phyloP scores from a whole-genome alignment of 2,329 filamentous ascomycete species.

The Claviceps spartinae region DNA sequence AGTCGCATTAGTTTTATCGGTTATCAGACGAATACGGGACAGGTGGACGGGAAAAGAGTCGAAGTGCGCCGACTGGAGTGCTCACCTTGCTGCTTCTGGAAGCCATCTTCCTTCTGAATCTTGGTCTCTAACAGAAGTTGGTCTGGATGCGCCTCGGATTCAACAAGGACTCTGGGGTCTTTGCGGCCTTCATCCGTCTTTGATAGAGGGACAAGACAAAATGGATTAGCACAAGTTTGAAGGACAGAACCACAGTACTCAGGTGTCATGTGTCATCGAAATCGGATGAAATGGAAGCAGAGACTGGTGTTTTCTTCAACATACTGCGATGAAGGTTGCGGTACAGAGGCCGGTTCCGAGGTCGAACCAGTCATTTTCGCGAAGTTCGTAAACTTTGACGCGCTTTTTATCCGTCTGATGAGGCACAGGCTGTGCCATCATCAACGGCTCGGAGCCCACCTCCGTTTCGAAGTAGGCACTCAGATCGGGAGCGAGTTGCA shows the following conservation, averaged over 20 bases:
- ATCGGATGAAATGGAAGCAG: background rate
- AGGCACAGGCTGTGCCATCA: slow-evolving; percentile 60
- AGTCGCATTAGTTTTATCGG: background rate
- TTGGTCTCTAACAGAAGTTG: slow-evolving; percentile 76
- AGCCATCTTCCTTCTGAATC: slow-evolving; percentile 87
- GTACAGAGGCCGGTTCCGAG: slow-evolving; percentile 91
- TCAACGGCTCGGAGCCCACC: slow-evolving; percentile 46
- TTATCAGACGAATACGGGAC: background rate
- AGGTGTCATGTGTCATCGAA: background rate
- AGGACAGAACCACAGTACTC: too few relatives aligned
- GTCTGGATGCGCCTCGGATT: slow-evolving; percentile 83
- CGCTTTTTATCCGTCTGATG: slow-evolving; percentile 57
- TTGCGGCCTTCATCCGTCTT: slow-evolving; percentile 51
- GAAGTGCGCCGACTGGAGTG: slow-evolving; percentile 10
- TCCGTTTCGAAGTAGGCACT: slow-evolving; percentile 36
- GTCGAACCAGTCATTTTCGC: slow-evolving; percentile 98
- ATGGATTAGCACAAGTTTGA: background rate
- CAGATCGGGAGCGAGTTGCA: slow-evolving; percentile 41
- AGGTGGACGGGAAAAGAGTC: background rate
- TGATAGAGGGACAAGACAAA: slow-evolving; percentile 1
- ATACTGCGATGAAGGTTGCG: slow-evolving; percentile 59
- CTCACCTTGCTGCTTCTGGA: slow-evolving; percentile 92
- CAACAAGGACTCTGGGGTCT: slow-evolving; percentile 77
- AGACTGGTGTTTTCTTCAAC: slow-evolving; percentile 16
- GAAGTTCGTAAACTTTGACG: slow-evolving; percentile 98